Evolutionary conservation across 805 yeast species (phyloP).

Genomic region (Priceomyces carsonii): DNA sequence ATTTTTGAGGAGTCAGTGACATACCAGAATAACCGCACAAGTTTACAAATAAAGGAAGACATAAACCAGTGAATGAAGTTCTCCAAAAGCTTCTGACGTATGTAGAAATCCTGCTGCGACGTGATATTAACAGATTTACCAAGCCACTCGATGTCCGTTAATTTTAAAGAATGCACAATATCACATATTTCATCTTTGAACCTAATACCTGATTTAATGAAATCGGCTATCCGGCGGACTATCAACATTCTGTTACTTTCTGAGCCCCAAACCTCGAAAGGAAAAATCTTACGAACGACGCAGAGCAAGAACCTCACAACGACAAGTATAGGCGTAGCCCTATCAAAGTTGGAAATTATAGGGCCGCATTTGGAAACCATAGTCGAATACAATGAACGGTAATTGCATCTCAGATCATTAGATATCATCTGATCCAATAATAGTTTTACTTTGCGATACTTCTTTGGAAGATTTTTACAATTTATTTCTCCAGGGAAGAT

Average conservation of each 20-base stretch:
- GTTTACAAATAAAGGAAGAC: conserved; percentile 39
- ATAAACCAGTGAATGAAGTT: conserved; percentile 63
- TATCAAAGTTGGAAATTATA: conserved; percentile 25
- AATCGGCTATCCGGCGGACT: conserved; percentile 30
- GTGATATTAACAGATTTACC: conserved; percentile 26
- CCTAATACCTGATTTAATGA: conserved; percentile 38
- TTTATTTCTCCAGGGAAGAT: conserved; percentile 5
- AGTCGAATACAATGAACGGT: conserved; percentile 35
- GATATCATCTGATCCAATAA: conserved; percentile 20
- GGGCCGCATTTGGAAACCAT: conserved; percentile 24
- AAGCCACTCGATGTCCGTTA: conserved; percentile 58
- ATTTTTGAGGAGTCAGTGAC: conserved; percentile 51
- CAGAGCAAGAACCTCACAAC: conserved; percentile 46
- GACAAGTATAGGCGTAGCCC: conserved; percentile 25
- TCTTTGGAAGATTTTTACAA: conserved; percentile 16
- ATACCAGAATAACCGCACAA: conserved; percentile 61
- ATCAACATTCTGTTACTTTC: conserved; percentile 46
- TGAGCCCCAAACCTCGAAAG: conserved; percentile 54
- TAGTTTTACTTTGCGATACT: conserved; percentile 17
- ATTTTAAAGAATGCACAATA: conserved; percentile 34
- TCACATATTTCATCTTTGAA: conserved; percentile 33
- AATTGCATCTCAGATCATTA: conserved; percentile 36
- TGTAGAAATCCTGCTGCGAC: conserved; percentile 43
- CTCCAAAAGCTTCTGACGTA: conserved; percentile 36
- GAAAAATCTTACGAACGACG: conserved; percentile 50